phyloP scores from a whole-genome alignment of 352 stramenopile genomes.

The Phytophthora cryptogea region DNA sequence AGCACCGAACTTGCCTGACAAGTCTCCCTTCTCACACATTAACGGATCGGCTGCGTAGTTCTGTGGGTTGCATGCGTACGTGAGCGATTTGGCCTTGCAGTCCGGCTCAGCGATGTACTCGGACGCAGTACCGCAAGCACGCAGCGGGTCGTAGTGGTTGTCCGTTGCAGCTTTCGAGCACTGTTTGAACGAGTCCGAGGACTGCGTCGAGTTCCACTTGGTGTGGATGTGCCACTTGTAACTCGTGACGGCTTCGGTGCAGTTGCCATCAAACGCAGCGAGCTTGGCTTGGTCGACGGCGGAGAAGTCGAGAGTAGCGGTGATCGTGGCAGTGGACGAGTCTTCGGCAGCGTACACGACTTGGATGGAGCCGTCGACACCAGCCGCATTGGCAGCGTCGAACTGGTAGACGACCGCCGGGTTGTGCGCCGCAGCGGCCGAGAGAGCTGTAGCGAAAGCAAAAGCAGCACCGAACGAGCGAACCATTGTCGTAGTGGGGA shows the following conservation, averaged over 20 bases:
- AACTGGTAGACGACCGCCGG: conserved; percentile 46
- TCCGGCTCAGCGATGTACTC: conserved; percentile 40
- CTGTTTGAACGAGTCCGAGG: conserved; percentile 43
- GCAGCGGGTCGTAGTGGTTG: conserved; percentile 61
- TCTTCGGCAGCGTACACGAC: conserved; percentile 41
- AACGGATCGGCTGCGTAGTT: conserved; percentile 45
- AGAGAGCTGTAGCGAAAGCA: conserved; percentile 3
- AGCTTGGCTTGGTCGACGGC: conserved; percentile 29
- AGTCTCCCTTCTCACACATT: conserved; percentile 57
- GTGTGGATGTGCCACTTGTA: conserved; percentile 71
- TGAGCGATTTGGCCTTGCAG: conserved; percentile 35
- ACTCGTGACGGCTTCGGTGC: conserved; percentile 36
- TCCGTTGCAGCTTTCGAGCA: conserved; percentile 46
- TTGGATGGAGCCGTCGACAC: conserved; percentile 41
- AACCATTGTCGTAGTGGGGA: conserved; percentile 9
- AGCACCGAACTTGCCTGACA: conserved; percentile 63
- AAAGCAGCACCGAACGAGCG: neutral
- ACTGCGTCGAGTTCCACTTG: conserved; percentile 41
- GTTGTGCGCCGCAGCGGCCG: neutral
- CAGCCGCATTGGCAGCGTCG: conserved; percentile 35
- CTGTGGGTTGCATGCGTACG: conserved; percentile 47
- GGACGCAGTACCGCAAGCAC: conserved; percentile 52
- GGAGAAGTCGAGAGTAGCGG: conserved; percentile 50
- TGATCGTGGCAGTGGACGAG: conserved; percentile 40
- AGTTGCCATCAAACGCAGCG: conserved; percentile 41